Evolutionary conservation across 169 alveolate species (phyloP).

Genomic region (Plasmodium ovale): DNA sequence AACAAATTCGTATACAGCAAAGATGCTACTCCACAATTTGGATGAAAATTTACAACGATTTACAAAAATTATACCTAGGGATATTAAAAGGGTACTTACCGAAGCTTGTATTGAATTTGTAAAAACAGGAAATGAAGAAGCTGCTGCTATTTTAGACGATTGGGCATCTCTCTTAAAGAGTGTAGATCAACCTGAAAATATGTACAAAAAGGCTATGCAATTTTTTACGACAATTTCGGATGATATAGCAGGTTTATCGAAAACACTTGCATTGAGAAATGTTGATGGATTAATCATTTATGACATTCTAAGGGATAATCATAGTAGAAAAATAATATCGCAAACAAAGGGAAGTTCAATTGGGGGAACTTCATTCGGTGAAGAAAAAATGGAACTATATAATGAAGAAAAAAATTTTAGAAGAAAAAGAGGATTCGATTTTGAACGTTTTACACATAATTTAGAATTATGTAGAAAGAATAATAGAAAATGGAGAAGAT

Average conservation of each 20-base stretch:
- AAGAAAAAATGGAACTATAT: background rate
- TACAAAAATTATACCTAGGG: constrained; percentile 78
- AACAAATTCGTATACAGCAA: constrained; percentile 79
- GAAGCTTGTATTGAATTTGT: constrained; percentile 82
- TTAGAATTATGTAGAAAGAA: constrained; percentile 69
- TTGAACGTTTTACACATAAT: constrained; percentile 51
- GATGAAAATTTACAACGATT: constrained; percentile 68
- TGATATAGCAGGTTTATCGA: constrained; percentile 51
- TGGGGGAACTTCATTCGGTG: background rate
- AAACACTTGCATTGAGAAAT: constrained; percentile 63
- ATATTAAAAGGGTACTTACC: constrained; percentile 77
- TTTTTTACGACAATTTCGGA: constrained; percentile 73
- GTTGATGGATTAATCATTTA: constrained; percentile 71
- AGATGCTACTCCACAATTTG: constrained; percentile 47
- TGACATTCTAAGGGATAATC: constrained; percentile 40
- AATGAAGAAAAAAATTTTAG: constrained; percentile 4
- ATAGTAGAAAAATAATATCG: constrained; percentile 26
- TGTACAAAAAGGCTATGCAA: constrained; percentile 77
- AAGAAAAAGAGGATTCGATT: constrained; percentile 50
- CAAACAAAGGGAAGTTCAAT: background rate
- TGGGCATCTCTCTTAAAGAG: constrained; percentile 75
- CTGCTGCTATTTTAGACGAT: constrained; percentile 79
- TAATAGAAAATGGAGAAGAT: constrained; percentile 64
- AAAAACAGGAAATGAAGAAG: constrained; percentile 78
- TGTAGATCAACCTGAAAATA: constrained; percentile 76